Conservation (phyloP, 1,139 yeast genomes). For the Hyphopichia fennica region DNA sequence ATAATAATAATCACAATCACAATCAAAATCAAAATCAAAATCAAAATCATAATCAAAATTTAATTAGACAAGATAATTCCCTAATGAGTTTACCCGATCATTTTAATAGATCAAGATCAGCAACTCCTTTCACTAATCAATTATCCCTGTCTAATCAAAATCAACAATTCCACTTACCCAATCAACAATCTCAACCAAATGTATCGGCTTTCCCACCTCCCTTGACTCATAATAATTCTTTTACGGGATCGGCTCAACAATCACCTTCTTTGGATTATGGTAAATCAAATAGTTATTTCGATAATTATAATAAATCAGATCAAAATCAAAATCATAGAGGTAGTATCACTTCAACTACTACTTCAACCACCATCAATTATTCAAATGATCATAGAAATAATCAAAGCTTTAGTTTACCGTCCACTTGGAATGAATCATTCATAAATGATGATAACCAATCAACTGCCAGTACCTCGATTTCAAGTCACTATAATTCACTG, state of each 20-base stretch:
- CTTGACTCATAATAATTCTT: conserved; percentile 4
- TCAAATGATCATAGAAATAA: conserved; percentile 1
- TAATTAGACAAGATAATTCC: conserved; percentile 18
- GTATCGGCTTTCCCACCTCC: neutral
- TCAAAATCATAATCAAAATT: neutral
- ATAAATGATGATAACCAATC: conserved; percentile 3
- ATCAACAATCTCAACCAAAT: neutral
- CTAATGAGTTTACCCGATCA: conserved; percentile 26
- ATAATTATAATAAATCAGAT: conserved; percentile 1
- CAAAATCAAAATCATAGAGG: conserved; percentile 2
- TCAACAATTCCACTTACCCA: conserved; percentile 8
- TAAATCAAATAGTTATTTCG: conserved; percentile 2
- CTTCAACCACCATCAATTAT: conserved; percentile 1
- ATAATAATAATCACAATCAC: no score
- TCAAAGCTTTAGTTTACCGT: conserved; percentile 4
- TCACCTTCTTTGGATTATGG: neutral
- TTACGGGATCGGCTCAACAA: neutral
- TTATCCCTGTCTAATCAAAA: conserved; percentile 4
- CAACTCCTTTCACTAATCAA: conserved; percentile 1
- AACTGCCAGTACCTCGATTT: conserved; percentile 1
- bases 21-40: no score
- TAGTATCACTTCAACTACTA: conserved; percentile 1
- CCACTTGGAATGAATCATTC: conserved; percentile 6
- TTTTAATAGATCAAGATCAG: conserved; percentile 2
- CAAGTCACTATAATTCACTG: neutral